Evolutionary conservation across 2,329 filamentous ascomycete genomes (phyloP).

Genomic region (Lachnellula willkommii): DNA sequence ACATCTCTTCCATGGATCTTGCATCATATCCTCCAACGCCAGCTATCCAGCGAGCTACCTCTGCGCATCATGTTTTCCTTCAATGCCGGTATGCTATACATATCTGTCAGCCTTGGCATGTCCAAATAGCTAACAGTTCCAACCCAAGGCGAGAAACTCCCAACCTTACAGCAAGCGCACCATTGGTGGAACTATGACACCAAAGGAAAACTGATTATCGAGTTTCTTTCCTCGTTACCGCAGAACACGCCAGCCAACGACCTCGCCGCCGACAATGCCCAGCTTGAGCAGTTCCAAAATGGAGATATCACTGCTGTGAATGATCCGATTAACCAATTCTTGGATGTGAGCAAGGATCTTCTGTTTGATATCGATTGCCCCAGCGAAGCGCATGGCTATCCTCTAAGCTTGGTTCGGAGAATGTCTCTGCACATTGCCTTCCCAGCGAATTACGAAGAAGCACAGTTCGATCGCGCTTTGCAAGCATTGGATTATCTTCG

Average conservation of each 20-base stretch:
- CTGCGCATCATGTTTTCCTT: conserved; percentile 28
- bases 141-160: conserved; percentile 18
- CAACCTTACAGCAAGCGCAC: conserved; percentile 21
- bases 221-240: conserved; percentile 18
- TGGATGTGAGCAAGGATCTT: conserved; percentile 12
- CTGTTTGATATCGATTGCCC: conserved; percentile 15
- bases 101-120: not conserved
- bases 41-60: conserved; percentile 17
- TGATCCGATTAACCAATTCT: conserved; percentile 14
- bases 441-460: conserved; percentile 15
- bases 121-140: not conserved
- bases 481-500: conserved; percentile 26
- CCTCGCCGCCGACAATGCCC: not conserved
- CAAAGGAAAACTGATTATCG: conserved; percentile 19
- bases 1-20: conserved; percentile 22
- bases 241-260: conserved; percentile 6
- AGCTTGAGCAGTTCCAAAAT: not conserved
- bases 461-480: conserved; percentile 21
- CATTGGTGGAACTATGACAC: conserved; percentile 23
- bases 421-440: conserved; percentile 20
- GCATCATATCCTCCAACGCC: conserved; percentile 18
- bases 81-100: conserved; percentile 22
- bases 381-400: conserved; percentile 10
- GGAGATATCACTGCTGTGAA: not conserved
- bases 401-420: conserved; percentile 13